Base-by-base conservation (phyloP, 345 rosid species). In the Citrus glauca region DNA sequence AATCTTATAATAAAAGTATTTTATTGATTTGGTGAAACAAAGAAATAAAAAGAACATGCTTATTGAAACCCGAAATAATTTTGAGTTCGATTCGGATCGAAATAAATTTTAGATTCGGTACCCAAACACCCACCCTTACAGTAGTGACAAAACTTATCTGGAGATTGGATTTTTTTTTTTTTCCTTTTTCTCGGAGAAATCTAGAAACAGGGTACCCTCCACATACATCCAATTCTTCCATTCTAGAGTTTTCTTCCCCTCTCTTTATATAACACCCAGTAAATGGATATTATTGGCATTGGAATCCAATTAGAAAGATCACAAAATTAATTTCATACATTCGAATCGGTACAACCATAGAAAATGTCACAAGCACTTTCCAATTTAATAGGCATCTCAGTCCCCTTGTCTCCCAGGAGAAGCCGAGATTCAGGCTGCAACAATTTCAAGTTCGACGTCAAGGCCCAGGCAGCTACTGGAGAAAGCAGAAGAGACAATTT, bases 401-500 rank as follows among this genome's bases (percentile, higher is more conserved):
- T 72, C n/a, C 81, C 82, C 50, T n/a, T 83, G 30, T 35, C 82
- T 7, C 55, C 73, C 73, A 6, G 72, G 48, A 42, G 48, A 42
- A 42, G 48, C 48, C 14, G 48, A 42, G 48, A 42, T 42, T 42
- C 48, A 42, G 27, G 27, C 17, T 4, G 24, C 70, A 53, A 78
- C 63, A 40, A 40, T 4, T 42, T 42, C 14, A 78, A 66, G 20
- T 65, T 40, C 42, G n/a, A 14, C 22, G 37, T 81, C 71, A 81
- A 66, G 82, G 89, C 85, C 10, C 38, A 74, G 79, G 75, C 86
- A 70, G 73, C 85, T 25, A 8, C 50, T 5, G 50, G 16, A 11
- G 72, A 75, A 6, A 82, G 84, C 13, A 57, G 66, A 74, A 80
- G 87, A 78, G 88, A 86, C 30, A 85, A 77, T 75, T 87, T 87